Percentiles rank a stretch among this genome's conserved stretches.
phyloP scores from a whole-genome alignment of 257 asterid species.

The Solanum chilense region DNA sequence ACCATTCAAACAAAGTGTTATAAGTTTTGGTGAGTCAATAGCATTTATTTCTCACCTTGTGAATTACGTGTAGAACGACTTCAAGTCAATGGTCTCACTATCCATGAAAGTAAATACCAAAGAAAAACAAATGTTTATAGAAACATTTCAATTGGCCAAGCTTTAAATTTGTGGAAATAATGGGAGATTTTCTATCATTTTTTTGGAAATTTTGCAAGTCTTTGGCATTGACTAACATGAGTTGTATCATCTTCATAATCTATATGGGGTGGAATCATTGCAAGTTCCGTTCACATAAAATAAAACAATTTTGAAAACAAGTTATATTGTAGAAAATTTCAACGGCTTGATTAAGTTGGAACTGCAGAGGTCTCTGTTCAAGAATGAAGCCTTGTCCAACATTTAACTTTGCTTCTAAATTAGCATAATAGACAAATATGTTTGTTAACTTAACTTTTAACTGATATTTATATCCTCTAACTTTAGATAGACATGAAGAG shows the following conservation, averaged over 20 bases:
- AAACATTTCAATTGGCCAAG: neutral
- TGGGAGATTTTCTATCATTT: neutral
- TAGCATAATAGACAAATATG: neutral
- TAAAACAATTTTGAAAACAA: no score
- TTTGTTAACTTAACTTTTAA: no score
- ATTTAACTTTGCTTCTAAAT: neutral
- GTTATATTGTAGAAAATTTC: no score
- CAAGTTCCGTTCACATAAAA: neutral
- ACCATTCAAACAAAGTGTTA: neutral
- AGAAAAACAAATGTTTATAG: neutral
- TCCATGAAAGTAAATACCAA: neutral
- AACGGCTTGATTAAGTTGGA: neutral
- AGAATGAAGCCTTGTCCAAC: neutral
- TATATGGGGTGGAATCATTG: neutral
- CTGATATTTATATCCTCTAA: no score
- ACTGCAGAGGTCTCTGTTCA: neutral
- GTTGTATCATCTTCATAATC: neutral
- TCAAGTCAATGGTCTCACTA: neutral
- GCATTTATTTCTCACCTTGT: neutral
- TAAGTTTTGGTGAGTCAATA: neutral
- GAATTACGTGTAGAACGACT: neutral
- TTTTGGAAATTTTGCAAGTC: neutral
- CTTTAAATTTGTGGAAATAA: neutral
- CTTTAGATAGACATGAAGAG: no score
- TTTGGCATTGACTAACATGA: neutral